A percentile compares a stretch with the other conserved stretches of the same genome.
phyloP scores from a whole-genome alignment of 2,329 filamentous ascomycete species.

The Cercospora zeae-maydis region DNA sequence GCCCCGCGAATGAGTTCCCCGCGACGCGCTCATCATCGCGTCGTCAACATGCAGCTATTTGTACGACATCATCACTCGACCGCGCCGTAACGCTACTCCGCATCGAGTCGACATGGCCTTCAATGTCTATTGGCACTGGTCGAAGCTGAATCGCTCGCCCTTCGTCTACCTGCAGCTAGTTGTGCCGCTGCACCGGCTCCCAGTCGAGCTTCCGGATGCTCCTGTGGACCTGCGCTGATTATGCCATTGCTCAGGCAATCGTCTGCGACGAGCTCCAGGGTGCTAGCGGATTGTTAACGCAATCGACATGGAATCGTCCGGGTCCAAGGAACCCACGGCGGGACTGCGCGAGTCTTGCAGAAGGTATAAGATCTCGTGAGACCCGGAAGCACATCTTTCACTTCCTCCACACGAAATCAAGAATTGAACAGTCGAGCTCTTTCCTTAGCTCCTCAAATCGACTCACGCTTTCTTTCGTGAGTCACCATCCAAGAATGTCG shows the following conservation, averaged over 20 bases:
- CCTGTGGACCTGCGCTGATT: slow-evolving; percentile 15
- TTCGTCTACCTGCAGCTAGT: slow-evolving; percentile 15
- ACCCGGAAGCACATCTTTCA: background rate
- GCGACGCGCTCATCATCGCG: slow-evolving; percentile 14
- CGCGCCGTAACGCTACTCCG: slow-evolving; percentile 10
- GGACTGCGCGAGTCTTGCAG: background rate
- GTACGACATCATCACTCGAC: slow-evolving; percentile 17
- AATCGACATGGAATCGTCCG: background rate
- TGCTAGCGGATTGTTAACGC: slow-evolving; percentile 6
- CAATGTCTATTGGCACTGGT: slow-evolving; percentile 1
- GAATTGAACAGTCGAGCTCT: slow-evolving; percentile 13
- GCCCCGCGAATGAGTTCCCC: slow-evolving; percentile 9
- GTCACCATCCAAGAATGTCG: slow-evolving; percentile 53
- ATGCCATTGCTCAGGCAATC: slow-evolving; percentile 4
- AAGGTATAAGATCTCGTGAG: slow-evolving; percentile 11
- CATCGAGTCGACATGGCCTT: slow-evolving; percentile 7
- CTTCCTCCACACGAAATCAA: slow-evolving; percentile 1
- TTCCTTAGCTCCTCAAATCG: slow-evolving; percentile 12
- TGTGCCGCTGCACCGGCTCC: slow-evolving; percentile 8
- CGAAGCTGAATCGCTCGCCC: slow-evolving; percentile 10
- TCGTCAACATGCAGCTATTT: slow-evolving; percentile 1
- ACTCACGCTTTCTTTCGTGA: slow-evolving; percentile 10
- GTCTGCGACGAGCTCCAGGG: slow-evolving; percentile 12
- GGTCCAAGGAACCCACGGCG: background rate
- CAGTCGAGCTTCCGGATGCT: slow-evolving; percentile 4